Evolutionary conservation across 345 rosid genomes (phyloP).

Genomic region (Hypericum androsaemum): DNA sequence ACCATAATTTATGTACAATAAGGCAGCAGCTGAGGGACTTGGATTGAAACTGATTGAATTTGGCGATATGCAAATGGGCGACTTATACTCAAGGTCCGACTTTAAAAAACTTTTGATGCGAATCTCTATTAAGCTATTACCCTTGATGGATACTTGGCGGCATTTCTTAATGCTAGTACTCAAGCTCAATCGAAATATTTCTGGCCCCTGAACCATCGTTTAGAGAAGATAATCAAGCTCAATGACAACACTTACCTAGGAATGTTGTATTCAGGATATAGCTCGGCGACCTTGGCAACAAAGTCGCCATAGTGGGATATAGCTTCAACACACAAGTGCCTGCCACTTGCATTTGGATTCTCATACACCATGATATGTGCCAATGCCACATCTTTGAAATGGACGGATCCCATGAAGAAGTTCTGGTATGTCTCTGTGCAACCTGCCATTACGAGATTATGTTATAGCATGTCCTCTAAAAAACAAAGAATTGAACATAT

Average conservation of each 20-base stretch:
- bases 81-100: no score
- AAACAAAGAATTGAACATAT: background rate
- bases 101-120: no score
- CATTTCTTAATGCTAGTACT: no score
- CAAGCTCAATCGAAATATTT: no score
- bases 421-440: conserved; percentile 66
- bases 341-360: conserved; percentile 63
- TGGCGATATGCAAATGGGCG: no score
- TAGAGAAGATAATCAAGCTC: background rate
- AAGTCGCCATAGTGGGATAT: conserved; percentile 87
- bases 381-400: conserved; percentile 82
- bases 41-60: no score
- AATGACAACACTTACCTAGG: conserved; percentile 39
- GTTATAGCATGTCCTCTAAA: background rate
- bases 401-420: conserved; percentile 80
- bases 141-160: no score
- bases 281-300: conserved; percentile 78
- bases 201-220: no score
- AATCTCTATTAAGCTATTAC: no score
- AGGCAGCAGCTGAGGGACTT: no score
- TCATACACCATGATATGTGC: conserved; percentile 87
- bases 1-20: no score
- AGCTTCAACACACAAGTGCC: conserved; percentile 83
- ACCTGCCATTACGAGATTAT: conserved; percentile 33
- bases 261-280: conserved; percentile 73